Conservation (phyloP, 768 basidiomycete species). For the Saitozyma podzolica region DNA sequence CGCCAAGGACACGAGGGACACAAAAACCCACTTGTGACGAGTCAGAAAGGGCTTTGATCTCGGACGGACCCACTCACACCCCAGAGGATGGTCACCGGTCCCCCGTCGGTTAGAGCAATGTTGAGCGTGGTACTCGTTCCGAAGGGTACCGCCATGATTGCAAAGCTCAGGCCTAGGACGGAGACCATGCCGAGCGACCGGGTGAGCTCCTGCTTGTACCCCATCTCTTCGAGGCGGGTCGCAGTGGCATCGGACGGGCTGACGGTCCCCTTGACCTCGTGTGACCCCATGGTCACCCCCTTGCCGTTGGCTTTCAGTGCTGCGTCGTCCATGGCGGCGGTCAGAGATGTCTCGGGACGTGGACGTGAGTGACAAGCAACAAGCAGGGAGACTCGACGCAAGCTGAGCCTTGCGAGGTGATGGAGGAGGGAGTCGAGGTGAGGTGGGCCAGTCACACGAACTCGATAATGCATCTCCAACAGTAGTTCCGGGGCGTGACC, state of each 20-base stretch:
- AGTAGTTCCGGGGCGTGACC: no score
- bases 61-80: constrained; percentile 27
- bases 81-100: constrained; percentile 45
- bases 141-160: constrained; percentile 48
- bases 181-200: constrained; percentile 44
- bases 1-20: constrained; percentile 33
- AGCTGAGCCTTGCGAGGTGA: no score
- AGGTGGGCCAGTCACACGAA: no score
- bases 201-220: constrained; percentile 45
- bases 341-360: no score
- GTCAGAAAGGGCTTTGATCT: not conserved
- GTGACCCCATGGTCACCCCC: no score
- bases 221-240: constrained; percentile 39
- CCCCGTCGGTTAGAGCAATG: constrained; percentile 44
- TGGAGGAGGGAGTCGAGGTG: no score
- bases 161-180: constrained; percentile 43
- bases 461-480: no score
- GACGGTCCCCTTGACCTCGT: not conserved
- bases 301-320: no score
- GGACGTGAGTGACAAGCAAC: no score
- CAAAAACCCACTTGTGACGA: constrained; percentile 37
- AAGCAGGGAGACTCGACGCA: no score
- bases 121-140: constrained; percentile 42
- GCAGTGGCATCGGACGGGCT: constrained; percentile 9
- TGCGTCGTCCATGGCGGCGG: no score